phyloP scores from a whole-genome alignment of 2,329 filamentous ascomycete species.

The Neonectria coccinea region DNA sequence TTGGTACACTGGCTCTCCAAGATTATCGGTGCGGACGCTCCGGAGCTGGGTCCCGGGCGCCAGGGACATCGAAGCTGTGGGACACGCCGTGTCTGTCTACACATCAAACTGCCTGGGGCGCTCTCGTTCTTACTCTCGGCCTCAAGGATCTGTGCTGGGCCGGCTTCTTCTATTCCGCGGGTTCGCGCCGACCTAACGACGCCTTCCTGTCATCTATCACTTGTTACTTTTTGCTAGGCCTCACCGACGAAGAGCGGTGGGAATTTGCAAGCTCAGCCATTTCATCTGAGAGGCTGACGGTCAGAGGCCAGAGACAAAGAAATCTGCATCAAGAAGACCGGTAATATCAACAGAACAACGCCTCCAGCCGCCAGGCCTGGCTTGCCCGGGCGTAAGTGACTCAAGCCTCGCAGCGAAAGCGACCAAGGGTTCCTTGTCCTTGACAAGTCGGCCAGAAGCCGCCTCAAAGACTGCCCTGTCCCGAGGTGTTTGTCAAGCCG shows the following conservation, averaged over 20 bases:
- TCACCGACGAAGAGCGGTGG: conserved; percentile 42
- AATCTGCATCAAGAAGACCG: conserved; percentile 29
- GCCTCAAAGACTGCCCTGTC: conserved; percentile 29
- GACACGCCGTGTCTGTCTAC: conserved; percentile 37
- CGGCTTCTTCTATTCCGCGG: conserved; percentile 20
- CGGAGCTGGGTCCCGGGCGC: conserved; percentile 27
- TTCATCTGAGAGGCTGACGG: conserved; percentile 33
- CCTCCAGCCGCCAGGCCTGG: conserved; percentile 41
- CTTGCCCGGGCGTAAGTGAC: conserved; percentile 26
- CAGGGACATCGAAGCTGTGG: conserved; percentile 38
- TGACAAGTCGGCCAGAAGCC: conserved; percentile 33
- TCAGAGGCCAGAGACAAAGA: conserved; percentile 41
- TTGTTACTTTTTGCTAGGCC: conserved; percentile 44
- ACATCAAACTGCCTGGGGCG: conserved; percentile 34
- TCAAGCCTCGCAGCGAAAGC: conserved; percentile 33
- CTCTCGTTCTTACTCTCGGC: conserved; percentile 31
- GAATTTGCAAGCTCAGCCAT: conserved; percentile 37
- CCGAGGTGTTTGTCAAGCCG: conserved; percentile 46
- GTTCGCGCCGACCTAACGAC: conserved; percentile 22
- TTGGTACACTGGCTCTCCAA: conserved; percentile 42
- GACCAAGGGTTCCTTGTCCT: conserved; percentile 37
- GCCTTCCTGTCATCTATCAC: conserved; percentile 45
- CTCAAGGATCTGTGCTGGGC: conserved; percentile 32
- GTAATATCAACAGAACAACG: conserved; percentile 32
- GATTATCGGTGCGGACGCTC: conserved; percentile 27